A percentile compares a stretch with the other conserved stretches of the same genome.
Evolutionary conservation across 208 protist genomes (phyloP).

Genomic region (Wallacemonas sp.): DNA sequence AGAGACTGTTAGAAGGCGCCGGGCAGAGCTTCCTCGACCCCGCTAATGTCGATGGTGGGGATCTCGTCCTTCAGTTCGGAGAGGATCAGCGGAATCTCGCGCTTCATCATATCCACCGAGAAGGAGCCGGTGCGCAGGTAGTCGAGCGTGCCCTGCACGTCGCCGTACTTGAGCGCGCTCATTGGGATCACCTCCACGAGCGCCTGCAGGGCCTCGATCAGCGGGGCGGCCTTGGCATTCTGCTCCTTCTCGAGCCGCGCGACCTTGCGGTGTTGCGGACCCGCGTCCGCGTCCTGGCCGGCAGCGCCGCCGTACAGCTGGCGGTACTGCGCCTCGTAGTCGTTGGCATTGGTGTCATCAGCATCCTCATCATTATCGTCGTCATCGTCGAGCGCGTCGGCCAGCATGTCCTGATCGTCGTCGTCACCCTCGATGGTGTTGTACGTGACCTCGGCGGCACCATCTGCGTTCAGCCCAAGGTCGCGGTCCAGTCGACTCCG

Average conservation of each 20-base stretch:
- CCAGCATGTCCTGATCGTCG: conserved; percentile 14
- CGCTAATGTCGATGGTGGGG: conserved; percentile 42
- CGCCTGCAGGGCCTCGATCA: conserved; percentile 36
- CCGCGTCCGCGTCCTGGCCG: conserved; percentile 23
- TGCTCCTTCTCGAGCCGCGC: conserved; percentile 10
- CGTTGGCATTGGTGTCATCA: conserved; percentile 21
- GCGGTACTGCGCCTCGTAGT: conserved; percentile 28
- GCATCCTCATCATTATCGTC: conserved; percentile 15
- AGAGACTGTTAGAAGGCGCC: conserved; percentile 19
- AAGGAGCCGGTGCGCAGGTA: conserved; percentile 57
- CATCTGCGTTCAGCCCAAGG: conserved; percentile 12
- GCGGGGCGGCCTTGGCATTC: conserved; percentile 16
- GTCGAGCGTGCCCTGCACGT: conserved; percentile 65
- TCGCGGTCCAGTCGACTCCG: conserved; percentile 22
- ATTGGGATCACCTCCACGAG: conserved; percentile 40
- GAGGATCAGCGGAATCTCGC: conserved; percentile 68
- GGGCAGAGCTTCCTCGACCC: conserved; percentile 26
- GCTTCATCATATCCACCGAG: conserved; percentile 38
- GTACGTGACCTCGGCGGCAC: not conserved
- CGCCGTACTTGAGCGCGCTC: conserved; percentile 44
- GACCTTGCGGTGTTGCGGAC: conserved; percentile 11
- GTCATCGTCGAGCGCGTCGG: too few relatives aligned
- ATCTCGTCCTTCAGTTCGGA: conserved; percentile 50
- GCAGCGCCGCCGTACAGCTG: conserved; percentile 26
- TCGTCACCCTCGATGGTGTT: conserved; percentile 27